Conservation (phyloP, 2,329 filamentous ascomycete genomes). For the Clarireedia paspali region DNA sequence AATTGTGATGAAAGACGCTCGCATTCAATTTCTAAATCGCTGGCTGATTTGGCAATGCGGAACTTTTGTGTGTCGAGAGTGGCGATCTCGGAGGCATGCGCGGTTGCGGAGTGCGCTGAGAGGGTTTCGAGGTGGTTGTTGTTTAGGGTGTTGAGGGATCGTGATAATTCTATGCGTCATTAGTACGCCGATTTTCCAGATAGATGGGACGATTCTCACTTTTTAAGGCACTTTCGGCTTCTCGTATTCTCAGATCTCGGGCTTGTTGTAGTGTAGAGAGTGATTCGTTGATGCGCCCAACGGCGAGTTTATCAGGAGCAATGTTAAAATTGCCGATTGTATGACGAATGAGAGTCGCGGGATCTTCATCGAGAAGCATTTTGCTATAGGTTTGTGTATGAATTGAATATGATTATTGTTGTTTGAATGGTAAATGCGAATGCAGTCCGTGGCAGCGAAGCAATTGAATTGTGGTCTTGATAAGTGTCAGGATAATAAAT, state of each 20-base stretch:
- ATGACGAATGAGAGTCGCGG: slow-evolving; percentile 80
- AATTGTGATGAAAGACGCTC: slow-evolving; percentile 78
- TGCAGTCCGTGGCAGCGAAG: not conserved
- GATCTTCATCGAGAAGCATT: slow-evolving; percentile 94
- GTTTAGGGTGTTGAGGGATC: slow-evolving; percentile 66
- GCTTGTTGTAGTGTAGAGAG: slow-evolving; percentile 77
- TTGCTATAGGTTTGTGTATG: slow-evolving; percentile 31
- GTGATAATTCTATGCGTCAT: slow-evolving; percentile 48
- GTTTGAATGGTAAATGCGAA: not conserved
- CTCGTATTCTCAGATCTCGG: slow-evolving; percentile 68
- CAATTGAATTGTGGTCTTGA: not conserved
- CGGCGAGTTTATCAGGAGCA: slow-evolving; percentile 73
- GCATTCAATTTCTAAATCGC: slow-evolving; percentile 87
- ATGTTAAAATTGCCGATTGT: slow-evolving; percentile 96
- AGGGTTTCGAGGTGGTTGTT: slow-evolving; percentile 73
- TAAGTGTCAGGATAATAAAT: not conserved
- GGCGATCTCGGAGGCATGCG: slow-evolving; percentile 77
- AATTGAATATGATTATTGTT: not conserved
- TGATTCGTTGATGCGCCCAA: slow-evolving; percentile 77
- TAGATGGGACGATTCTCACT: slow-evolving; percentile 35
- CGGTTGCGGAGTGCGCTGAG: slow-evolving; percentile 64
- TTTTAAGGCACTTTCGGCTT: slow-evolving; percentile 59
- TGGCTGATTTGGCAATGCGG: slow-evolving; percentile 82
- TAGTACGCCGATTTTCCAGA: not conserved
- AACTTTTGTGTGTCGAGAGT: slow-evolving; percentile 91